These are phyloP conservation scores for Eucalyptus camaldulensis DNA, from an alignment of 345 rosid genomes.

Conservation along the genomic window DNA sequence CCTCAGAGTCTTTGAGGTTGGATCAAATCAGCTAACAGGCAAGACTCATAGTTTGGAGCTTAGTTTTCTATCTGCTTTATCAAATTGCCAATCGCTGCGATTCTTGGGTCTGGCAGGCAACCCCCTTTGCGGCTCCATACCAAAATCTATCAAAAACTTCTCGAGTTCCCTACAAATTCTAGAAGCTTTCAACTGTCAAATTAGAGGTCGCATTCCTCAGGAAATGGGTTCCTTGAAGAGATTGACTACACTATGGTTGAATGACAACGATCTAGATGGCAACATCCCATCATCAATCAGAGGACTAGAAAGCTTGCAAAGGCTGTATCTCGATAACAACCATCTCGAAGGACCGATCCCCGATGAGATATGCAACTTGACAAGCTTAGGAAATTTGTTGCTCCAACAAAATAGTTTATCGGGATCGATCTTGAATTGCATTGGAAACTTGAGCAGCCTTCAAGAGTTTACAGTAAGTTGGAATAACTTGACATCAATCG, in stretches of 20 bases:
- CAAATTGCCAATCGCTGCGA: not conserved
- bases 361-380: not conserved
- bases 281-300: not conserved
- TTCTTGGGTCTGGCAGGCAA: not conserved
- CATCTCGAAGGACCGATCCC: not conserved
- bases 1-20: rapidly evolving
- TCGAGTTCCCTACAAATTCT: not conserved
- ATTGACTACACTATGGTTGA: not conserved
- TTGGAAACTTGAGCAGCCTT: not conserved
- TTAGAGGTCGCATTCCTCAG: not conserved
- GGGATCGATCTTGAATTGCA: not conserved
- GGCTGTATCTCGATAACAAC: not conserved
- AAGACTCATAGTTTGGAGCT: not conserved
- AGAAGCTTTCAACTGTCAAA: rapidly evolving
- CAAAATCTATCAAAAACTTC: not conserved
- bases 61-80: not conserved
- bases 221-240: not conserved
- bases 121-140: not conserved
- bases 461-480: not conserved
- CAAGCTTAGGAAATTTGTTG: not conserved
- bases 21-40: not conserved
- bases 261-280: not conserved
- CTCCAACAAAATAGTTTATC: not conserved
- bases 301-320: not conserved
- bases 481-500: not conserved